Evolutionary conservation across 805 yeast genomes (phyloP).

Genomic region (Suhomyces sp.): DNA sequence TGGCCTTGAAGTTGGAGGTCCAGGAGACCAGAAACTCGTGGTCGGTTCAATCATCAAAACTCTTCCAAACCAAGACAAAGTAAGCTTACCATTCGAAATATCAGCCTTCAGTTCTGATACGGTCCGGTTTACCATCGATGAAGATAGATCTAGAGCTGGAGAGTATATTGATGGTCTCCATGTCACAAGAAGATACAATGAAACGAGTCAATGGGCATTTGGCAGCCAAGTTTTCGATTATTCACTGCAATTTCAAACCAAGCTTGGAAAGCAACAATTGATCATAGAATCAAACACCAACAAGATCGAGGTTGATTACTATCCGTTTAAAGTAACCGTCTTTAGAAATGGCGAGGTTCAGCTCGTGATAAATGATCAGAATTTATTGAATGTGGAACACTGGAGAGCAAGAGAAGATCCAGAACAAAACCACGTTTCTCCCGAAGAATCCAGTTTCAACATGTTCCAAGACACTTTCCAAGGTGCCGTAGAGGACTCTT

Average conservation of each 20-base stretch:
- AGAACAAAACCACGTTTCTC: conserved; percentile 36
- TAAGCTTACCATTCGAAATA: conserved; percentile 56
- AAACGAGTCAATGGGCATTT: conserved; percentile 61
- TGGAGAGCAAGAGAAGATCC: conserved; percentile 46
- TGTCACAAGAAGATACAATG: conserved; percentile 51
- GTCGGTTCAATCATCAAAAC: conserved; percentile 49
- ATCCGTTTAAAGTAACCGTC: conserved; percentile 53
- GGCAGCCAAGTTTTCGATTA: too few species aligned
- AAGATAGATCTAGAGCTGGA: conserved; percentile 36
- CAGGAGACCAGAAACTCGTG: conserved; percentile 28
- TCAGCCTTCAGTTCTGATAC: conserved; percentile 55
- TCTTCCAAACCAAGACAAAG: conserved; percentile 16
- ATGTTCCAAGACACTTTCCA: conserved; percentile 70
- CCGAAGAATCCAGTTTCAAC: conserved; percentile 63
- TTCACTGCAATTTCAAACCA: too few species aligned
- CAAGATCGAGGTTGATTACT: conserved; percentile 41
- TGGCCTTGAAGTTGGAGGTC: conserved; percentile 13
- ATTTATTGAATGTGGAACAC: conserved; percentile 82
- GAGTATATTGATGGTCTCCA: conserved; percentile 13
- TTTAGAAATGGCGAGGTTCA: conserved; percentile 45
- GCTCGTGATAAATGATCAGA: conserved; percentile 64
- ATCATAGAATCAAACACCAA: too few species aligned
- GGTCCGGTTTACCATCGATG: conserved; percentile 67
- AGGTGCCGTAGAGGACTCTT: too few species aligned
- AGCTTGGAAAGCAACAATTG: too few species aligned